Evolutionary conservation across 306 rosid species (phyloP).

Genomic region (Cicer arietinum): DNA sequence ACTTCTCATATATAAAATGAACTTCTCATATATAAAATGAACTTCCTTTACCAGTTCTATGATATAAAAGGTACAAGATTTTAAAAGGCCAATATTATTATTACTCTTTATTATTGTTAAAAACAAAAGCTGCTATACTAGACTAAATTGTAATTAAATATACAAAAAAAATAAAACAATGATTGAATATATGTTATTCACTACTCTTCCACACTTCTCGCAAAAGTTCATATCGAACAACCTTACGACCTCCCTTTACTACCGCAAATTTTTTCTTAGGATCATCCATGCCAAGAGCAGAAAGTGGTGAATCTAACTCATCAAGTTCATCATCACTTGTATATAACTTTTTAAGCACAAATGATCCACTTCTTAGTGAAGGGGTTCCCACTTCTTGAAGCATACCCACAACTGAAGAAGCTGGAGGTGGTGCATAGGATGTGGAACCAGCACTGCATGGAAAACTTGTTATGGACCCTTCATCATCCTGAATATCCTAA

Average conservation of each 20-base stretch:
- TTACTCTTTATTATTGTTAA: background rate
- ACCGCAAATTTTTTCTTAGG: conserved; percentile 39
- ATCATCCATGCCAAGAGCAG: conserved; percentile 65
- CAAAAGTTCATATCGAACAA: conserved; percentile 71
- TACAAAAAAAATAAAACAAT: conserved; percentile 33
- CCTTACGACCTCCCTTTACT: conserved; percentile 53
- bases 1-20: background rate
- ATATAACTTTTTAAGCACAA: conserved; percentile 63
- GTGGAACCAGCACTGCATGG: conserved; percentile 72
- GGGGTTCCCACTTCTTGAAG: conserved; percentile 63
- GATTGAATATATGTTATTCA: conserved; percentile 42
- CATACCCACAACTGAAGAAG: conserved; percentile 56
- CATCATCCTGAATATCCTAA: conserved; percentile 62
- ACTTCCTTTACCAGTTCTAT: background rate
- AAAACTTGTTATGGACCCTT: conserved; percentile 55
- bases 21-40: background rate
- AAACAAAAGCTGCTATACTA: background rate
- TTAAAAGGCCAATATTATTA: background rate
- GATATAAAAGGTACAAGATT: background rate
- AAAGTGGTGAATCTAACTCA: conserved; percentile 79
- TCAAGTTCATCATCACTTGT: conserved; percentile 91
- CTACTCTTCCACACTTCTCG: conserved; percentile 72
- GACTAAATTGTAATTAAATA: conserved; percentile 20
- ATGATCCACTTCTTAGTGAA: conserved; percentile 57
- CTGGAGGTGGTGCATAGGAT: conserved; percentile 66